phyloP scores from a whole-genome alignment of 73 alveolate species.

The Effrenium voratum region DNA sequence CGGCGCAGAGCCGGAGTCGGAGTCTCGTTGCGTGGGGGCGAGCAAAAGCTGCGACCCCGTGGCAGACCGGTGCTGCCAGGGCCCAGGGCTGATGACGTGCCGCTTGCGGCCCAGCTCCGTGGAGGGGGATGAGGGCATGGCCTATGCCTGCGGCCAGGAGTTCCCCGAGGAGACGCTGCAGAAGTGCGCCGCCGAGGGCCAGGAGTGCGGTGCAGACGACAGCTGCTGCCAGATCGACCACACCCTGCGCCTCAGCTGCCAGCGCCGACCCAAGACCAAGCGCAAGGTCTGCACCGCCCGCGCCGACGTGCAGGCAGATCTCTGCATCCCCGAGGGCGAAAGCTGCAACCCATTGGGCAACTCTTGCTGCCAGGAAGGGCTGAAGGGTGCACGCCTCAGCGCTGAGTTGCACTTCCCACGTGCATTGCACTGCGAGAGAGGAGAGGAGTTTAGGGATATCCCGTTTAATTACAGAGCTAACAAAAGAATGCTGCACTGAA shows the following conservation, averaged over 20 bases:
- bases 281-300: conserved; percentile 47
- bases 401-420: neutral
- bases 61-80: conserved; percentile 70
- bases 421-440: neutral
- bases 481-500: neutral
- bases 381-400: neutral
- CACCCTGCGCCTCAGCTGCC: conserved; percentile 49
- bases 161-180: conserved; percentile 33
- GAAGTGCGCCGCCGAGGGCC: conserved; percentile 81
- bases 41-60: conserved; percentile 59
- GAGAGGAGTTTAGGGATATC: too few relatives aligned
- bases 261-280: neutral
- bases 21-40: neutral
- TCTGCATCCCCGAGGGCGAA: conserved; percentile 2
- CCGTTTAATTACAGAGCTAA: too few relatives aligned
- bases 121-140: conserved; percentile 74
- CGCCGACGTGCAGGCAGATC: neutral
- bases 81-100: conserved; percentile 93
- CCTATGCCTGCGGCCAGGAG: conserved; percentile 78
- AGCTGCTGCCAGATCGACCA: conserved; percentile 42
- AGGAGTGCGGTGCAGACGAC: conserved; percentile 72
- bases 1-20: conserved; percentile 6
- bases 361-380: conserved; percentile 73
- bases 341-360: conserved; percentile 87
- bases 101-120: conserved; percentile 59